Percentiles rank a stretch among this genome's conserved stretches.
Evolutionary conservation across 1,139 yeast species (phyloP).

Genomic region (Suhomyces terraborum): DNA sequence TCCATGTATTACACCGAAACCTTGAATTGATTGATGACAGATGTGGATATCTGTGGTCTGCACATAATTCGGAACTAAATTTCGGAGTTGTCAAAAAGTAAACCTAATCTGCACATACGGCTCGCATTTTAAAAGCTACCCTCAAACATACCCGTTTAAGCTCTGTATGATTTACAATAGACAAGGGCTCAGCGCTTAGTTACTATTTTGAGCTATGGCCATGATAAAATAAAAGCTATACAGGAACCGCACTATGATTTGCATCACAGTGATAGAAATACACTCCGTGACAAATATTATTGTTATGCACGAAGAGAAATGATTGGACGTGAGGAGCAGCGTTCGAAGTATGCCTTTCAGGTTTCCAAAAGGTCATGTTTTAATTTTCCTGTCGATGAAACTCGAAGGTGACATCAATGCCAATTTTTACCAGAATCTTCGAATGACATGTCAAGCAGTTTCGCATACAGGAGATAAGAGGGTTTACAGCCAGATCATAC

Average conservation of each 20-base stretch:
- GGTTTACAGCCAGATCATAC: too few species aligned
- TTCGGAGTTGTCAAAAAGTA: conserved; percentile 5
- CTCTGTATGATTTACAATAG: conserved; percentile 6
- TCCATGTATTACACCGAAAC: not conserved
- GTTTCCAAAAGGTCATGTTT: too few species aligned
- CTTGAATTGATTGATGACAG: not conserved
- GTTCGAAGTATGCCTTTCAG: not conserved
- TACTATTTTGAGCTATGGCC: not conserved
- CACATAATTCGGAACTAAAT: not conserved
- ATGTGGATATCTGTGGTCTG: conserved; percentile 6
- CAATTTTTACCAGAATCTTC: too few species aligned
- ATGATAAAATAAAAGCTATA: conserved; percentile 2
- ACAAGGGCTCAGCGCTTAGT: conserved; percentile 8
- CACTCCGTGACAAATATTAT: conserved; percentile 2
- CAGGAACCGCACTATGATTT: conserved; percentile 1
- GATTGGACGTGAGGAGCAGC: conserved; percentile 4
- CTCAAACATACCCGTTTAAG: conserved; percentile 2
- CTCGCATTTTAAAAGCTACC: conserved; percentile 4
- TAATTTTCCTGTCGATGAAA: too few species aligned
- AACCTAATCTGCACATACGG: conserved; percentile 4
- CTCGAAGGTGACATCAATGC: too few species aligned
- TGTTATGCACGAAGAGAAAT: conserved; percentile 4
- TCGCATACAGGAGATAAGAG: too few species aligned
- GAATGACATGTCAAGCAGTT: too few species aligned
- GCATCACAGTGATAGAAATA: conserved; percentile 1